These are phyloP conservation scores for Backusella australiensis DNA, from an alignment of 192 early-diverging fungal genomes.

Conservation along the genomic window DNA sequence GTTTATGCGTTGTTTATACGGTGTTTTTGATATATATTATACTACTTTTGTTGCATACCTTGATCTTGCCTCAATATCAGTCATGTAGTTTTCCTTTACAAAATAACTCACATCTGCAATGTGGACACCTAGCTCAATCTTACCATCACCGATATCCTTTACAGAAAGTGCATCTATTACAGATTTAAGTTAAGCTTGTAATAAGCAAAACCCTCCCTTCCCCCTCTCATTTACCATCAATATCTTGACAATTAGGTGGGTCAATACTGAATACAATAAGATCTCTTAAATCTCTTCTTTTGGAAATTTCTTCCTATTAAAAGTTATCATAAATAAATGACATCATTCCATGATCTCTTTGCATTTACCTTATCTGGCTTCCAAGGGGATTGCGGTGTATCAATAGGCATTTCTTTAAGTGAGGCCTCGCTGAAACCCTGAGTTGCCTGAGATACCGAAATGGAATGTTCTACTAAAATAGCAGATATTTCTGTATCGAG, in stretches of 20 bases:
- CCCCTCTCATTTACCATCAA: constrained; percentile 48
- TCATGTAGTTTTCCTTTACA: constrained; percentile 57
- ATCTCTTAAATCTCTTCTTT: constrained; percentile 39
- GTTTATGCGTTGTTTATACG: background rate
- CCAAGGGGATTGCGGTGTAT: constrained; percentile 55
- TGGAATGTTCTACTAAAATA: constrained; percentile 74
- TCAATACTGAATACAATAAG: constrained; percentile 57
- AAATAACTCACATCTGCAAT: constrained; percentile 78
- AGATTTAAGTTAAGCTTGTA: background rate
- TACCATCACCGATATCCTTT: constrained; percentile 41
- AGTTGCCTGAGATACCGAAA: constrained; percentile 71
- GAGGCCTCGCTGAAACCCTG: constrained; percentile 63
- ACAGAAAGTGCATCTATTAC: constrained; percentile 65
- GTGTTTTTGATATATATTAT: background rate
- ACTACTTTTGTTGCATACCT: constrained; percentile 17
- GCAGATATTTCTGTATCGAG: constrained; percentile 74
- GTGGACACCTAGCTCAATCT: constrained; percentile 71
- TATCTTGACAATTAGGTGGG: constrained; percentile 75
- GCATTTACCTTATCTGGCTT: constrained; percentile 32
- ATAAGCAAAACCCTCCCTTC: no score
- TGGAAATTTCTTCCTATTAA: constrained; percentile 37
- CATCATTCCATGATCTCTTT: background rate
- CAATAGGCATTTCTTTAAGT: constrained; percentile 64
- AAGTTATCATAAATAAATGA: background rate
- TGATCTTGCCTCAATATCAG: constrained; percentile 68